Conservation (phyloP, 2,329 filamentous ascomycete genomes). For the Exophiala viscosa region DNA sequence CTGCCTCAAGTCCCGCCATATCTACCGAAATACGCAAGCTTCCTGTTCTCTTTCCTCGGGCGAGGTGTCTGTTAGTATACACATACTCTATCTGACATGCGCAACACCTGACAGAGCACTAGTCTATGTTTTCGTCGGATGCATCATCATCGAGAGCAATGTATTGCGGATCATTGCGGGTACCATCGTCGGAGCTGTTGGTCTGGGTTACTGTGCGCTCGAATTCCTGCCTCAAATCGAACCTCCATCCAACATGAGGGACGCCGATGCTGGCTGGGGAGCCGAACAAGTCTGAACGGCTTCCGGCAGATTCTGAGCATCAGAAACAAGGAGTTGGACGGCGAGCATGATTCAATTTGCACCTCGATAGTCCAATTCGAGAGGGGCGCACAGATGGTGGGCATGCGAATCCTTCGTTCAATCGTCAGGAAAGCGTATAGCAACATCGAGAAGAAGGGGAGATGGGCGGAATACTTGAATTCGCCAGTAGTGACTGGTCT, state of each 20-base stretch:
- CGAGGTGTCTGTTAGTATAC: slow-evolving; percentile 79
- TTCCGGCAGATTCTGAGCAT: neutral
- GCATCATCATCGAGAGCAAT: slow-evolving; percentile 68
- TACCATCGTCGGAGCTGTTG: slow-evolving; percentile 70
- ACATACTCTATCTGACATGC: neutral
- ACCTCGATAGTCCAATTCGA: too few relatives aligned
- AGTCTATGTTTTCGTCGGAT: slow-evolving; percentile 97
- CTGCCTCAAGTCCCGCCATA: slow-evolving; percentile 79
- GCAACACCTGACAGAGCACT: slow-evolving; percentile 8
- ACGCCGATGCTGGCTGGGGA: slow-evolving; percentile 71
- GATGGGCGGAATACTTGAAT: too few relatives aligned
- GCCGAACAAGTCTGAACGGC: slow-evolving; percentile 66
- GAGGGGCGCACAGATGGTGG: too few relatives aligned
- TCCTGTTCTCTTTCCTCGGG: slow-evolving; percentile 96
- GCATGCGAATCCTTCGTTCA: too few relatives aligned
- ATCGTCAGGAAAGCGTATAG: too few relatives aligned
- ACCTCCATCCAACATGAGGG: slow-evolving; percentile 76
- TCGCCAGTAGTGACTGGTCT: too few relatives aligned
- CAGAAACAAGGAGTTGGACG: neutral
- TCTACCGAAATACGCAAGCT: slow-evolving; percentile 87
- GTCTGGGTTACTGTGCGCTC: slow-evolving; percentile 70
- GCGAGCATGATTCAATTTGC: too few relatives aligned
- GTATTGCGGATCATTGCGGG: slow-evolving; percentile 72
- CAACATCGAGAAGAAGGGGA: too few relatives aligned
- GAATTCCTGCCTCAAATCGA: slow-evolving; percentile 77